These are phyloP conservation scores for Calonectria naviculata DNA, from an alignment of 2,329 filamentous ascomycete genomes.

Conservation along the genomic window DNA sequence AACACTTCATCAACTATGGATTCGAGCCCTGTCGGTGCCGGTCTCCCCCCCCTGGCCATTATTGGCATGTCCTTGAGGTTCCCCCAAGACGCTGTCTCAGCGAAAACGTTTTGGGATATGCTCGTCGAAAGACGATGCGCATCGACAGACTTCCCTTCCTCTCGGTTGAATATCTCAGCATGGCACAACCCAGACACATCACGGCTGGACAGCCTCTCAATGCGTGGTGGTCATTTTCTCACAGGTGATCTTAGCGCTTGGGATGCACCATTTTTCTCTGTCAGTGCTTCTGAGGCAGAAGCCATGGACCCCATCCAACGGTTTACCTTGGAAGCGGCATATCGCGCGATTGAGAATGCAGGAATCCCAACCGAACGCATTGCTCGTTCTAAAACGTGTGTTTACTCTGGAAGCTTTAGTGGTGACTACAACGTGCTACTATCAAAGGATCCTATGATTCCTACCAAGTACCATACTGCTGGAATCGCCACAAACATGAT, in stretches of 20 bases:
- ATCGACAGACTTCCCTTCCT: neutral
- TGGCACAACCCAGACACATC: neutral
- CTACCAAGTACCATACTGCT: constrained; percentile 36
- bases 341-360: constrained; percentile 48
- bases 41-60: neutral
- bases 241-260: neutral
- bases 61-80: neutral
- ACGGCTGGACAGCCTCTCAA: neutral
- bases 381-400: constrained; percentile 43
- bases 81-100: neutral
- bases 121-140: neutral
- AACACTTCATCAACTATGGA: neutral
- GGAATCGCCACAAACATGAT: constrained; percentile 48
- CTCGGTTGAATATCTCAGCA: neutral
- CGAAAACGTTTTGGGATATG: neutral
- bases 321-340: constrained; percentile 47
- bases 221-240: neutral
- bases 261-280: neutral
- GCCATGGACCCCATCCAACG: constrained; percentile 51
- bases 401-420: constrained; percentile 51
- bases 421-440: constrained; percentile 49
- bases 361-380: constrained; percentile 45
- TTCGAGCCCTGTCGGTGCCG: neutral
- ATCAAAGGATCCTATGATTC: constrained; percentile 42
- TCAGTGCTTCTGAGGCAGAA: neutral